Conservation (phyloP, 768 basidiomycete species). For the Termitomyces titanicus region DNA sequence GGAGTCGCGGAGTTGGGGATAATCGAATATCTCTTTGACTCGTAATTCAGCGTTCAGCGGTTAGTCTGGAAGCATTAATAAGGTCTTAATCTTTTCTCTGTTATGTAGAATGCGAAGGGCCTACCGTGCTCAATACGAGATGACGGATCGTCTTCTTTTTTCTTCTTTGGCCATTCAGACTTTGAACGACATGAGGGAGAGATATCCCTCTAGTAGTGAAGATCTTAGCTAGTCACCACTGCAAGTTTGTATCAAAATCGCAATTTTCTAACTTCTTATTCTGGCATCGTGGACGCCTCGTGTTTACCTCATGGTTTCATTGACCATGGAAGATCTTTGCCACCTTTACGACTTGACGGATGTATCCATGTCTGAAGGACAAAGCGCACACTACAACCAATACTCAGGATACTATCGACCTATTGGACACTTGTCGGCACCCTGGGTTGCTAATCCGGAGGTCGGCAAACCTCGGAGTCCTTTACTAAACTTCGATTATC, state of each 20-base stretch:
- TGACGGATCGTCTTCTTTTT: too few species aligned
- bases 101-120: too few species aligned
- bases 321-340: not conserved
- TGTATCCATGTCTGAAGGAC: not conserved
- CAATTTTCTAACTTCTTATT: not conserved
- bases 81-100: too few species aligned
- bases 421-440: constrained; percentile 17
- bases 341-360: not conserved
- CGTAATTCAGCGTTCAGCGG: too few species aligned
- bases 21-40: too few species aligned
- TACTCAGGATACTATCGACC: constrained; percentile 28
- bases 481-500: too few species aligned
- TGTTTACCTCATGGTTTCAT: not conserved
- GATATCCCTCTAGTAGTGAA: not conserved
- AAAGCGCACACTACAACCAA: constrained; percentile 6
- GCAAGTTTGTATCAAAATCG: not conserved
- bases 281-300: not conserved
- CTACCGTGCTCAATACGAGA: too few species aligned
- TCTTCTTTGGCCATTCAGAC: too few species aligned
- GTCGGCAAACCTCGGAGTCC: constrained; percentile 17
- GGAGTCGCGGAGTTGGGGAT: too few species aligned
- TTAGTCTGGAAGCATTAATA: too few species aligned
- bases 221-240: not conserved
- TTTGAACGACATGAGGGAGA: too few species aligned
- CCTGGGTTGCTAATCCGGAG: constrained; percentile 25